phyloP scores from a whole-genome alignment of 2,329 filamentous ascomycete species.

The Acrodontium crateriforme region DNA sequence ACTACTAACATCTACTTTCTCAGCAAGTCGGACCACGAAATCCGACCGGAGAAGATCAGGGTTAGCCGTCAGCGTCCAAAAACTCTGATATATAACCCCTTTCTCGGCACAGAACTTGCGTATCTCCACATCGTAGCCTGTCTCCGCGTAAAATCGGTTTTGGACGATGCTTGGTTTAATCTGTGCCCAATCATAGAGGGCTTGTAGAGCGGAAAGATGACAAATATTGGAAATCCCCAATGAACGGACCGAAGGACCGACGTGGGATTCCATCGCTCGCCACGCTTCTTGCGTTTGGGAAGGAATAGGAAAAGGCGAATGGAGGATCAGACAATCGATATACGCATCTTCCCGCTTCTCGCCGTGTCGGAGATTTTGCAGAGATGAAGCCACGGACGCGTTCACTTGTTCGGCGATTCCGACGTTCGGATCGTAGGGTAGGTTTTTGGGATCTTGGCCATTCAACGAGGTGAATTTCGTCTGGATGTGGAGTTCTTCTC shows the following conservation, averaged over 20 bases:
- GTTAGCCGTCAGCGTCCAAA: slow-evolving; percentile 50
- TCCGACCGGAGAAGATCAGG: slow-evolving; percentile 34
- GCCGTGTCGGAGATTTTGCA: slow-evolving; percentile 42
- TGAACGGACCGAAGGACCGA: slow-evolving; percentile 48
- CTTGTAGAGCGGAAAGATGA: slow-evolving; percentile 38
- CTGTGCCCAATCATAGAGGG: slow-evolving; percentile 33
- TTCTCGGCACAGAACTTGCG: slow-evolving; percentile 42
- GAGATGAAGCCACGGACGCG: slow-evolving; percentile 52
- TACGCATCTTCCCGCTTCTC: slow-evolving; percentile 33
- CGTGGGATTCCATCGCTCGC: slow-evolving; percentile 50
- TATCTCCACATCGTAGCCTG: slow-evolving; percentile 45
- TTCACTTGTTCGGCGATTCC: slow-evolving; percentile 51
- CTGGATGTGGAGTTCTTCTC: slow-evolving; percentile 58
- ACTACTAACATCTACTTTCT: slow-evolving; percentile 26
- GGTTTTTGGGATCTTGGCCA: slow-evolving; percentile 45
- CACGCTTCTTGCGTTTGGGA: slow-evolving; percentile 49
- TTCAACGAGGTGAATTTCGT: slow-evolving; percentile 63
- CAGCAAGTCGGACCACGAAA: slow-evolving; percentile 38
- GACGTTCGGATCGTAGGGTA: slow-evolving; percentile 48
- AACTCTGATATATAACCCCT: slow-evolving; percentile 43
- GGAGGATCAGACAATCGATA: slow-evolving; percentile 45
- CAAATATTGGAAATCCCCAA: slow-evolving; percentile 66
- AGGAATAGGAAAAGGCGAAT: slow-evolving; percentile 40
- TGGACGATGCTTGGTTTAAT: slow-evolving; percentile 54
- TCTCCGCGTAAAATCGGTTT: slow-evolving; percentile 55